phyloP scores from a whole-genome alignment of 140 eudicot genomes.

The Ambrosia hybrid region DNA sequence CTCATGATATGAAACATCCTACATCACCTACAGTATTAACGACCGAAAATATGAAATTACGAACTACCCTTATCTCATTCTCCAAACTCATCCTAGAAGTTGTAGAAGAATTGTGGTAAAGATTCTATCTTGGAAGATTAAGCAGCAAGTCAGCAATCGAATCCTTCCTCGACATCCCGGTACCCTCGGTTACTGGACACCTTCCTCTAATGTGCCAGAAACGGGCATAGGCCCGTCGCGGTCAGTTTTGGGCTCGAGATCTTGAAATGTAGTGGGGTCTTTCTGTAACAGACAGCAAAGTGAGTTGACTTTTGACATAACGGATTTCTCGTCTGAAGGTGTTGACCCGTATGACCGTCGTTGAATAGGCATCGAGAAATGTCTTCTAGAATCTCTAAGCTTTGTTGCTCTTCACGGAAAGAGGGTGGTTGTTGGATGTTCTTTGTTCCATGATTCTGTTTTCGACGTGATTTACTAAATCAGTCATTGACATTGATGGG shows the following conservation, averaged over 20 bases:
- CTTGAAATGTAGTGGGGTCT: conserved; percentile 44
- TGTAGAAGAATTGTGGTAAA: conserved; percentile 66
- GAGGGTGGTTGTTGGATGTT: conserved; percentile 19
- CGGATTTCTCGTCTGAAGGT: conserved; percentile 60
- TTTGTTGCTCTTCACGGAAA: conserved; percentile 49
- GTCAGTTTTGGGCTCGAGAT: conserved; percentile 22
- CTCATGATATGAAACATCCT: neutral
- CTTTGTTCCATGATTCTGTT: conserved; percentile 28
- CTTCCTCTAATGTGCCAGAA: conserved; percentile 15
- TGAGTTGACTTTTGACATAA: conserved; percentile 81
- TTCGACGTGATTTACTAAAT: conserved; percentile 68
- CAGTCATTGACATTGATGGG: conserved; percentile 4
- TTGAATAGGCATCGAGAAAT: conserved; percentile 63
- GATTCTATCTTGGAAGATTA: conserved; percentile 85
- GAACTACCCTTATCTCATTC: neutral
- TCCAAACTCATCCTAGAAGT: conserved; percentile 30
- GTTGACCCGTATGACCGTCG: conserved; percentile 42
- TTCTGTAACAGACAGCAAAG: conserved; percentile 82
- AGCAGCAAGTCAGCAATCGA: conserved; percentile 80
- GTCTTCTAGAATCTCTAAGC: conserved; percentile 61
- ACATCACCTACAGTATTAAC: neutral
- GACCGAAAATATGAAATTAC: neutral
- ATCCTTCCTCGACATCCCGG: conserved; percentile 68
- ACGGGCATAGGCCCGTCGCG: neutral
- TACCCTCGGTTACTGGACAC: conserved; percentile 4